phyloP scores from a whole-genome alignment of 2,329 filamentous ascomycete species.

The Colletotrichum lentis region DNA sequence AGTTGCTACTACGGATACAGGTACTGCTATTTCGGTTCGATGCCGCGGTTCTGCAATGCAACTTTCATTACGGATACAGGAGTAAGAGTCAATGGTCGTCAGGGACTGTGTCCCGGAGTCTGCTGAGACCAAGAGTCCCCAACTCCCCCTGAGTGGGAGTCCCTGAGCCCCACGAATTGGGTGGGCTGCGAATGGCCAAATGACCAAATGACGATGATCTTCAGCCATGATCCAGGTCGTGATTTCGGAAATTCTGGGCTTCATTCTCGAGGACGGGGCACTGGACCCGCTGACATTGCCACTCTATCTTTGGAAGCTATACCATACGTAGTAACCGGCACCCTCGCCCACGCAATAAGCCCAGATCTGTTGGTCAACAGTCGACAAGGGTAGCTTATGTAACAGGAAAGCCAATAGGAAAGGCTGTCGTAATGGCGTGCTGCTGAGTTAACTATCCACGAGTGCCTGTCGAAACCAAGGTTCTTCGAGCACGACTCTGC shows the following conservation, averaged over 20 bases:
- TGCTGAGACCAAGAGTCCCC: background rate
- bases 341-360: background rate
- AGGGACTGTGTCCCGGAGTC: background rate
- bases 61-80: background rate
- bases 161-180: background rate
- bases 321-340: conserved; percentile 19
- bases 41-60: background rate
- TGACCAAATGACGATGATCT: conserved; percentile 30
- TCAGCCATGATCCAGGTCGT: conserved; percentile 27
- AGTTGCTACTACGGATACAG: background rate
- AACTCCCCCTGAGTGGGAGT: no score
- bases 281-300: conserved; percentile 15
- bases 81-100: background rate
- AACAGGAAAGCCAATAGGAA: conserved; percentile 2
- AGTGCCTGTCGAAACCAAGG: conserved; percentile 5
- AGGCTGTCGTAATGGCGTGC: background rate
- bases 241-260: conserved; percentile 20
- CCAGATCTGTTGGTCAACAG: background rate
- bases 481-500: background rate
- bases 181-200: background rate
- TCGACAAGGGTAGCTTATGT: conserved; percentile 10
- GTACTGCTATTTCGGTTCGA: conserved; percentile 19
- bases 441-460: background rate
- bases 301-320: conserved; percentile 35
- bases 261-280: background rate